Percentiles rank a stretch among this genome's conserved stretches.
Conservation (phyloP, 139 green algal genomes). For the Astrephomene gubernaculifera region DNA sequence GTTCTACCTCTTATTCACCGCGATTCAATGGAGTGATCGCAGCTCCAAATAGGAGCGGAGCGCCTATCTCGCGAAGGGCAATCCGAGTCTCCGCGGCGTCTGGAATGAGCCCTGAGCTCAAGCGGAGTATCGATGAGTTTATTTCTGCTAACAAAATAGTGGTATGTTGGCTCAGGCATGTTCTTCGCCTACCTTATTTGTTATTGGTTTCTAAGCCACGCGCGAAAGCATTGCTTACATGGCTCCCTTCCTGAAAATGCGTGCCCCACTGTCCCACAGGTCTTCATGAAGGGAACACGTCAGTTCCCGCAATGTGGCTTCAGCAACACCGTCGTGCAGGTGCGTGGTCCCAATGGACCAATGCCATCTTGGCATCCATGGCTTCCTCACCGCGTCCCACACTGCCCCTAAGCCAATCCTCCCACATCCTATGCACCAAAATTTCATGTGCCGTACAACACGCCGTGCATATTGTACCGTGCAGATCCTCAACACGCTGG, state of each 20-base stretch:
- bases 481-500: slow-evolving; percentile 87
- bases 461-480: too few species aligned
- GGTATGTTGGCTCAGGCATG: not conserved
- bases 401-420: too few species aligned
- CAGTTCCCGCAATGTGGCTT: slow-evolving; percentile 97
- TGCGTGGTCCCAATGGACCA: slow-evolving; percentile 8
- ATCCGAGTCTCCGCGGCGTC: not conserved
- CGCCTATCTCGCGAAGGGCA: not conserved
- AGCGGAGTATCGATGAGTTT: slow-evolving; percentile 39
- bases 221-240: too few species aligned
- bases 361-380: too few species aligned
- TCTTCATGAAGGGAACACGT: slow-evolving; percentile 96
- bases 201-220: not conserved
- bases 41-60: too few species aligned
- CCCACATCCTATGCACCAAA: too few species aligned
- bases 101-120: slow-evolving; percentile 41
- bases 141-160: slow-evolving; percentile 41
- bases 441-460: too few species aligned
- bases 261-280: not conserved
- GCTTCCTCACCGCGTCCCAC: too few species aligned
- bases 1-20: too few species aligned
- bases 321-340: slow-evolving; percentile 93
- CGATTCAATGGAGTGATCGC: too few species aligned
- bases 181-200: not conserved
- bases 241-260: not conserved